Evolutionary conservation across 768 basidiomycete species (phyloP), one percentile per base, ranked within the genome.

Genomic region (Hygrophoropsis aurantiaca): DNA sequence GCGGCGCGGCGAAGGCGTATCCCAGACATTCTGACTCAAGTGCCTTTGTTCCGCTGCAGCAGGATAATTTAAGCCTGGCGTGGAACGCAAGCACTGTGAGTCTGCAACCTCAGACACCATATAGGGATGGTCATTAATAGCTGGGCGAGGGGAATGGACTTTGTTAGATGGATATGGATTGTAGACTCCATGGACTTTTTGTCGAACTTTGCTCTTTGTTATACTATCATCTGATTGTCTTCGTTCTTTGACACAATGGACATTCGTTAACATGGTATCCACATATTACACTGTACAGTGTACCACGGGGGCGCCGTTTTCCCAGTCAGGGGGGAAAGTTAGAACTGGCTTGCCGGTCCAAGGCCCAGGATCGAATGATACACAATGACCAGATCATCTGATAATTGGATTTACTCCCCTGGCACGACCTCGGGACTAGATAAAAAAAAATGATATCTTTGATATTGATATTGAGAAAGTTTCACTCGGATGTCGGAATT

Each of bases 31-130:
- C 80, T 56, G 79, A 82, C 67, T 78, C 79, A 50, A 79, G 78
- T 54, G 73, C 81, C 34, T 84, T 84, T 60, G 66, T 81, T 42
- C 82, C 82, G 5, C 61, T 84, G 55, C 74, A 75, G 53, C 80
- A 80, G 55, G 74, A 72, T 38, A 27, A 42, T 26, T n/a, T 3
- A 7, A 24, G 19, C 39, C 18, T 16, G 13, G 39, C 19, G 23
- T 20, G 24, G 13, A 40, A 40, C 20, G 24, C 21, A 23, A 20
- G 39, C 24, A n/a, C 15, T 18, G 26, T 15, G 16, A 16, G 26
- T 27, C 18, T 18, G 20, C 10, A 27, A 16, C 21, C 30, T 9
- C 24, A 44, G 11, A 15, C 16, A 21, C 27, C 8, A 18, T 20
- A 13, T 30, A 20, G 30, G 19, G n/a, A 32, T 15, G 16, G 38